These are phyloP conservation scores for Paecilomyces sp. DNA, from an alignment of 2,329 filamentous ascomycete species.

Conservation along the genomic window DNA sequence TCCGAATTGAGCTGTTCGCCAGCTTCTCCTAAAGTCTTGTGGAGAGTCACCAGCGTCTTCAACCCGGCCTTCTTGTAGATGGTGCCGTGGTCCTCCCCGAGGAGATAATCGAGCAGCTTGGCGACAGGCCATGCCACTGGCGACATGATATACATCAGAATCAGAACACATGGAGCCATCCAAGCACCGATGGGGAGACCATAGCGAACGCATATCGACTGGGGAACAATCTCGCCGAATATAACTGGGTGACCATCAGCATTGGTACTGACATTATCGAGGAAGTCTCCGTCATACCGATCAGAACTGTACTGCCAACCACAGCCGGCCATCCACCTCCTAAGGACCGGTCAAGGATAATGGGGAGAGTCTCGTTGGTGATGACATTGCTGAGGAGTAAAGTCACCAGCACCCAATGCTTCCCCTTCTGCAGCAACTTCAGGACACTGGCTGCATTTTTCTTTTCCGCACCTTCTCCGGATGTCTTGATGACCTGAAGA, in stretches of 20 bases:
- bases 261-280: slow-evolving; percentile 1
- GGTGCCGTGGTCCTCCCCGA: slow-evolving; percentile 92
- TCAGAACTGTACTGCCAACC: slow-evolving; percentile 83
- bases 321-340: slow-evolving; percentile 93
- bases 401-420: slow-evolving; percentile 97
- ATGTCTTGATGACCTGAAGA: slow-evolving; percentile 84
- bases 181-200: slow-evolving; percentile 90
- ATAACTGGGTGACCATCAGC: slow-evolving; percentile 58
- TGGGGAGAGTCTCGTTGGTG: slow-evolving; percentile 92
- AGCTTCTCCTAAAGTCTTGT: slow-evolving; percentile 81
- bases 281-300: slow-evolving; percentile 55
- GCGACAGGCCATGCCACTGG: slow-evolving; percentile 91
- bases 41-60: slow-evolving; percentile 91
- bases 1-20: slow-evolving; percentile 88
- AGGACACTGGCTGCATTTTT: slow-evolving; percentile 79
- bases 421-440: slow-evolving; percentile 73
- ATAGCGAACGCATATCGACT: slow-evolving; percentile 93
- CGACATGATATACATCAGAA: slow-evolving; percentile 85
- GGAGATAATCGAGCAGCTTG: slow-evolving; percentile 85
- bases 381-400: slow-evolving; percentile 93
- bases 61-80: slow-evolving; percentile 97
- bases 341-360: slow-evolving; percentile 87
- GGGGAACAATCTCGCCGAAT: slow-evolving; percentile 92
- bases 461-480: slow-evolving; percentile 75
- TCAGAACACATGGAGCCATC: slow-evolving; percentile 81